phyloP scores from a whole-genome alignment of 176 grass and related monocot species.

The Thinopyrum elongatum region DNA sequence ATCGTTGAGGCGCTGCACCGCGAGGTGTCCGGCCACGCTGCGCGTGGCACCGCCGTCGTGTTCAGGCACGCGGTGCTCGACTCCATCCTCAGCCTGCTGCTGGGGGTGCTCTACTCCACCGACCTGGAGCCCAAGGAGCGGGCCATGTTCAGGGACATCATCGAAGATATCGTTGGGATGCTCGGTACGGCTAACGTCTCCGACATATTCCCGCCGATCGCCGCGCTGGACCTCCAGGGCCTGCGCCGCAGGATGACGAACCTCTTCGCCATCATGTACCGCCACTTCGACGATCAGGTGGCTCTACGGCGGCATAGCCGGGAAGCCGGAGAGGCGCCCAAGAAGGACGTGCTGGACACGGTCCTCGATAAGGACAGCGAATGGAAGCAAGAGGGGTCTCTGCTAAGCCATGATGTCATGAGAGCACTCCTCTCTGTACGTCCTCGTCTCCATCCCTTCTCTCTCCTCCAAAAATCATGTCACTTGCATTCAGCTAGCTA shows the following conservation, averaged over 20 bases:
- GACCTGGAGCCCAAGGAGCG: constrained; percentile 16
- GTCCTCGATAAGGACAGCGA: constrained; percentile 14
- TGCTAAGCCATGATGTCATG: neutral
- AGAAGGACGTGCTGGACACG: constrained; percentile 33
- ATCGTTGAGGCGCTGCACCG: neutral
- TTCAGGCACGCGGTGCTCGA: constrained; percentile 24
- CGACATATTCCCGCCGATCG: constrained; percentile 41
- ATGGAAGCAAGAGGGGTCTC: neutral
- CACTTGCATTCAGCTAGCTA: too few species aligned
- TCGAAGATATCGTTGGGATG: constrained; percentile 16
- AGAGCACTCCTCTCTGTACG: constrained; percentile 27
- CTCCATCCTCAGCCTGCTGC: constrained; percentile 28
- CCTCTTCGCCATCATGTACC: constrained; percentile 2
- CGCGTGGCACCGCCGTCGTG: neutral
- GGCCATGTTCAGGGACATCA: constrained; percentile 2
- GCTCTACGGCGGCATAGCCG: neutral
- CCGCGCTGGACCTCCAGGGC: constrained; percentile 40
- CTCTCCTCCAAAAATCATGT: too few species aligned
- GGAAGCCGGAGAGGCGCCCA: neutral
- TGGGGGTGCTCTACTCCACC: constrained; percentile 24
- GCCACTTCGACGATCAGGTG: constrained; percentile 39
- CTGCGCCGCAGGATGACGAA: neutral
- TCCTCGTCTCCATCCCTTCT: neutral
- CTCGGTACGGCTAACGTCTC: constrained; percentile 31
- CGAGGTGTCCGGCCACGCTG: neutral